Percentiles rank a stretch among this genome's conserved stretches.
phyloP scores from a whole-genome alignment of 2,329 filamentous ascomycete species.

The Curvularia eragrostidis region DNA sequence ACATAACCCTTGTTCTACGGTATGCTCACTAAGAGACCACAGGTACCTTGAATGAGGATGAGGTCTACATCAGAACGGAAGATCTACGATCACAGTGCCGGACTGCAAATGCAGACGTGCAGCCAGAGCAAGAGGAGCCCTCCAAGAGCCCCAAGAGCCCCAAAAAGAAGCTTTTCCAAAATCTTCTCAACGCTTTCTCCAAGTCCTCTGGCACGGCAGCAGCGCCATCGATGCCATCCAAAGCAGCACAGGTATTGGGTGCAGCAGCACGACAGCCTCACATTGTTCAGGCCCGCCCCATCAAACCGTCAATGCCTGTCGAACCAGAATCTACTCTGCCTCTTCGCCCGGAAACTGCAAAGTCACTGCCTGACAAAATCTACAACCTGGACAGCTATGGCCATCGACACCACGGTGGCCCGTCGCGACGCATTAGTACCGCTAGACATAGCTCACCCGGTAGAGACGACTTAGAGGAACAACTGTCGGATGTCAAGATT shows the following conservation, averaged over 20 bases:
- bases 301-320: slow-evolving; percentile 19
- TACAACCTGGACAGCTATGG: slow-evolving; percentile 21
- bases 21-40: neutral
- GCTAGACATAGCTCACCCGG: slow-evolving; percentile 18
- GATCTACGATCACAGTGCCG: slow-evolving; percentile 33
- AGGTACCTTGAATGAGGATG: slow-evolving; percentile 17
- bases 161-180: slow-evolving; percentile 51
- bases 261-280: slow-evolving; percentile 26
- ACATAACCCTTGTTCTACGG: neutral
- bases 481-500: slow-evolving; percentile 14
- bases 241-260: slow-evolving; percentile 48
- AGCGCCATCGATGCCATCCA: slow-evolving; percentile 29
- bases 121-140: slow-evolving; percentile 18
- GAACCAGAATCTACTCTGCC: slow-evolving; percentile 22
- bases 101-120: slow-evolving; percentile 20
- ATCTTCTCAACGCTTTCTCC: slow-evolving; percentile 37
- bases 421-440: slow-evolving; percentile 6
- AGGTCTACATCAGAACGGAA: slow-evolving; percentile 26
- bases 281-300: slow-evolving; percentile 22
- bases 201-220: slow-evolving; percentile 17
- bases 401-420: slow-evolving; percentile 10
- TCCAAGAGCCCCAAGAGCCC: slow-evolving; percentile 51
- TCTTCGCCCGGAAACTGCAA: slow-evolving; percentile 34
- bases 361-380: slow-evolving; percentile 33
- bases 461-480: slow-evolving; percentile 10